phyloP scores from a whole-genome alignment of 2,329 filamentous ascomycete species.

The Clonostachys sp. region DNA sequence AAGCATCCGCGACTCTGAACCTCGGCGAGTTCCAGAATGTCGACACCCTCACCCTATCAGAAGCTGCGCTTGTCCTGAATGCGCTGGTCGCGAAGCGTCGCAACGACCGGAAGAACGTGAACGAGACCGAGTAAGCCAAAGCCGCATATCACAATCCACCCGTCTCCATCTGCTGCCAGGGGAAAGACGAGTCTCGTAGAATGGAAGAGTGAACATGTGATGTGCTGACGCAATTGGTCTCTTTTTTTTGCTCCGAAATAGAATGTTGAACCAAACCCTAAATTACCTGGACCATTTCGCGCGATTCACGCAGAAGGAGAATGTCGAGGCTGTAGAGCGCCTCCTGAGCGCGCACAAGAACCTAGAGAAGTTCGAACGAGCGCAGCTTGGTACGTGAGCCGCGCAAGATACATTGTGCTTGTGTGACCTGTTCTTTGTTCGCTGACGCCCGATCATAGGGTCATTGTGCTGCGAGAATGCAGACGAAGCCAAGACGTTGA shows the following conservation, averaged over 20 bases:
- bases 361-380: conserved; percentile 88
- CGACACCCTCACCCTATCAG: conserved; percentile 86
- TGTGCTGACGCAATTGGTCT: background rate
- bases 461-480: conserved; percentile 88
- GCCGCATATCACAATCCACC: no score
- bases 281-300: conserved; percentile 94
- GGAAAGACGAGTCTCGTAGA: no score
- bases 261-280: conserved; percentile 79
- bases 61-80: conserved; percentile 88
- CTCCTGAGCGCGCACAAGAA: conserved; percentile 75
- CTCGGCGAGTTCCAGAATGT: conserved; percentile 93
- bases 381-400: conserved; percentile 70
- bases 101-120: conserved; percentile 75
- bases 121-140: conserved; percentile 71
- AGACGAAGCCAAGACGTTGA: conserved; percentile 94
- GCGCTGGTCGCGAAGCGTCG: conserved; percentile 78
- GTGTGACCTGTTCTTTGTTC: background rate
- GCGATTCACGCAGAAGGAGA: conserved; percentile 92
- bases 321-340: conserved; percentile 89
- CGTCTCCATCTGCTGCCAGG: no score
- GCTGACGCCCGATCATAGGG: conserved; percentile 43
- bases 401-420: conserved; percentile 1
- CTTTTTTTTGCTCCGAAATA: conserved; percentile 16
- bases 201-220: no score
- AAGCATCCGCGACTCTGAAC: conserved; percentile 74